Conservation (phyloP, 2,329 filamentous ascomycete genomes). For the Stromatinia cepivora region DNA sequence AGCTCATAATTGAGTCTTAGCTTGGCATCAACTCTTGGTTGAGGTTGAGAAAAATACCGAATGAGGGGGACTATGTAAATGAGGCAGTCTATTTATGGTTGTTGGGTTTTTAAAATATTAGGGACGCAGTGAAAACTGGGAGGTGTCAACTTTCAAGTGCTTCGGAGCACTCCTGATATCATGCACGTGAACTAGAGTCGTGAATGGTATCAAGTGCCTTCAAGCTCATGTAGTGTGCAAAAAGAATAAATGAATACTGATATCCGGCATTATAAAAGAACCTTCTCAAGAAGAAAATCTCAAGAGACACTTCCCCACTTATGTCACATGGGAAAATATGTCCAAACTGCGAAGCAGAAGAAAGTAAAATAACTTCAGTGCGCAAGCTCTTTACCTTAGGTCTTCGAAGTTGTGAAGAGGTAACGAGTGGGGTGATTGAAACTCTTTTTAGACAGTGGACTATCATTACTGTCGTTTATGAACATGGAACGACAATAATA, state of each 20-base stretch:
- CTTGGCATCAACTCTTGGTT: background rate
- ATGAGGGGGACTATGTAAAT: background rate
- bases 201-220: too few species aligned
- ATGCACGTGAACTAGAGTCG: too few species aligned
- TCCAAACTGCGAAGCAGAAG: too few species aligned
- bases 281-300: too few species aligned
- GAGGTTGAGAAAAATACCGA: background rate
- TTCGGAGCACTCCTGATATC: too few species aligned
- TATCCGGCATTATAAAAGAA: too few species aligned
- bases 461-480: background rate
- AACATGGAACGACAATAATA: background rate
- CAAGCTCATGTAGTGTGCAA: too few species aligned
- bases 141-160: background rate
- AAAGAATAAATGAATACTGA: too few species aligned
- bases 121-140: background rate
- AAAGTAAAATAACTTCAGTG: background rate
- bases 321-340: too few species aligned
- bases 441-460: background rate
- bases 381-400: background rate
- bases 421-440: background rate
- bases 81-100: background rate
- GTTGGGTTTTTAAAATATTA: fast-evolving
- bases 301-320: too few species aligned
- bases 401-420: background rate
- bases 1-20: background rate